Evolutionary conservation across 1,139 yeast genomes (phyloP).

Genomic region (Nakaseomyces uthaithaninus): DNA sequence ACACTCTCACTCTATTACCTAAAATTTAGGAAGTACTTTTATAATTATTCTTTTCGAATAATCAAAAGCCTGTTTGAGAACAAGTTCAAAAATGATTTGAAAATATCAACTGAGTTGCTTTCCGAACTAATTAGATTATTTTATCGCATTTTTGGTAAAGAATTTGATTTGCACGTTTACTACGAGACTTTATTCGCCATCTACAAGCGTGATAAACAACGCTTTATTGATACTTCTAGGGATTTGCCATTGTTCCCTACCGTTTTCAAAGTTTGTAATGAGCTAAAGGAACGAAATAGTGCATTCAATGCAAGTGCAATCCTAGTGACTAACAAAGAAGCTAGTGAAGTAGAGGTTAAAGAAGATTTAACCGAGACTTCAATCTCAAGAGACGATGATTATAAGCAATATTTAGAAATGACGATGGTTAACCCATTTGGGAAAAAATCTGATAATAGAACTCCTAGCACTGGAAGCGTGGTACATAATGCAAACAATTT

Average conservation of each 20-base stretch:
- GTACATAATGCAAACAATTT: constrained; percentile 12
- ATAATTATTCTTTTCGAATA: constrained; percentile 22
- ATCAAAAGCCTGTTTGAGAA: constrained; percentile 7
- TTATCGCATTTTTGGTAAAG: constrained; percentile 23
- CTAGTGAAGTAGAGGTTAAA: constrained; percentile 6
- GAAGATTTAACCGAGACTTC: constrained; percentile 15
- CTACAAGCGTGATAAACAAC: constrained; percentile 12
- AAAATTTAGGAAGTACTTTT: constrained; percentile 25
- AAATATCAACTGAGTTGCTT: neutral
- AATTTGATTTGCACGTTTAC: constrained; percentile 23
- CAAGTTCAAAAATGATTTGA: neutral
- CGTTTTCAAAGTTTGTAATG: constrained; percentile 26
- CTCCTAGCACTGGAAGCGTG: constrained; percentile 19
- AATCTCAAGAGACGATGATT: constrained; percentile 17
- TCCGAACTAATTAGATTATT: constrained; percentile 1
- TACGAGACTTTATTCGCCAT: constrained; percentile 18
- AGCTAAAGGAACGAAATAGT: constrained; percentile 21
- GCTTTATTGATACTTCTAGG: constrained; percentile 16
- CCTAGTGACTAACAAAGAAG: constrained; percentile 7
- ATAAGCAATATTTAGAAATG: constrained; percentile 31
- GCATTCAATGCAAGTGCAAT: constrained; percentile 15
- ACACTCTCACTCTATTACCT: constrained; percentile 24
- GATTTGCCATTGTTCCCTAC: constrained; percentile 21
- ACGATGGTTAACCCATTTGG: constrained; percentile 36
- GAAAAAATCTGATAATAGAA: constrained; percentile 18